Evolutionary conservation across 1,284 basidiomycete genomes (phyloP).

Genomic region (Puccinia novopanici): DNA sequence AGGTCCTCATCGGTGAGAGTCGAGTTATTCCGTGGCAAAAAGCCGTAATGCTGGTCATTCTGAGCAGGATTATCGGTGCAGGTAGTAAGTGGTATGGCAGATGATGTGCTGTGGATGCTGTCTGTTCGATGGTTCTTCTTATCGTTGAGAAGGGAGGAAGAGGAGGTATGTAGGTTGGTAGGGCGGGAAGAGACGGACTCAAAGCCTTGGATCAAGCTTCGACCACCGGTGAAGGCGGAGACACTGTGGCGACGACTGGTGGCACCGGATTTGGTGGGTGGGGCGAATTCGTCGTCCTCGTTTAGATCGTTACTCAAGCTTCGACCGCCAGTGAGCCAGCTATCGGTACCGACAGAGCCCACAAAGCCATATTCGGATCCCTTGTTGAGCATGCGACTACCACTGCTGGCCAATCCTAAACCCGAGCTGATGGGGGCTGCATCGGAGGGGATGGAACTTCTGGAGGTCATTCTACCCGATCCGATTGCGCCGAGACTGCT

Average conservation of each 20-base stretch:
- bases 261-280: slow-evolving; percentile 57
- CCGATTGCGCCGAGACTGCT: slow-evolving; percentile 49
- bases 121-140: slow-evolving; percentile 33
- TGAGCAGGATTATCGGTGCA: slow-evolving; percentile 2
- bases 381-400: slow-evolving; percentile 54
- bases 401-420: slow-evolving; percentile 53
- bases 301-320: slow-evolving; percentile 54
- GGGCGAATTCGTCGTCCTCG: slow-evolving; percentile 55
- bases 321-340: slow-evolving; percentile 43
- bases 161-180: not conserved
- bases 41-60: not conserved
- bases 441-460: slow-evolving; percentile 27
- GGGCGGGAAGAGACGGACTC: slow-evolving; percentile 53
- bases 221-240: slow-evolving; percentile 56
- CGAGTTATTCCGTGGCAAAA: slow-evolving; percentile 51
- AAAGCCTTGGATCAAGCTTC: slow-evolving; percentile 52
- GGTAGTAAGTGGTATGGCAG: not conserved
- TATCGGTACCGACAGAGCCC: slow-evolving; percentile 27
- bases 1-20: slow-evolving; percentile 56
- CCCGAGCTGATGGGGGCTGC: slow-evolving; percentile 51
- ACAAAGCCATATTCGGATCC: slow-evolving; percentile 43
- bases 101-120: not conserved
- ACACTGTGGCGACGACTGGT: slow-evolving; percentile 57
- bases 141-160: slow-evolving; percentile 2
- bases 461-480: slow-evolving; percentile 25